phyloP scores from a whole-genome alignment of 1,284 basidiomycete species.

The Cryptococcus sp. region DNA sequence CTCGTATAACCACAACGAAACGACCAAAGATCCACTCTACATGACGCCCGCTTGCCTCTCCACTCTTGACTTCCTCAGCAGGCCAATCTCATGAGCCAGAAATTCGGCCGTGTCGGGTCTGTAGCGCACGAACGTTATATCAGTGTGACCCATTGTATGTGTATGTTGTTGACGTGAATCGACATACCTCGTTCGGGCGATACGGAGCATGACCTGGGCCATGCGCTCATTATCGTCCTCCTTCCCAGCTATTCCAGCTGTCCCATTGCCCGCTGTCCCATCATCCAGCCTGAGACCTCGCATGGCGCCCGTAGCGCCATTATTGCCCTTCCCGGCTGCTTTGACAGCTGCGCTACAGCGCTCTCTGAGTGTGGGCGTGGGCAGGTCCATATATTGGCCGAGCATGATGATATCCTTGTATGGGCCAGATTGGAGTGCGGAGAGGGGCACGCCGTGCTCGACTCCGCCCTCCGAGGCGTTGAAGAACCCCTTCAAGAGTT shows the following conservation, averaged over 20 bases:
- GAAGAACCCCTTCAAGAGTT: slow-evolving; percentile 50
- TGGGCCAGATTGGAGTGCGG: slow-evolving; percentile 35
- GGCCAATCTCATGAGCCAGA: slow-evolving; percentile 34
- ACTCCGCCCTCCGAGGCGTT: slow-evolving; percentile 47
- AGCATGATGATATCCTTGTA: slow-evolving; percentile 52
- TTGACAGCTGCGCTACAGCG: slow-evolving; percentile 45
- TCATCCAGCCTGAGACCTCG: slow-evolving; percentile 18
- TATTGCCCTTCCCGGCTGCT: slow-evolving; percentile 26
- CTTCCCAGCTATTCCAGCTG: background rate
- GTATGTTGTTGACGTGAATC: background rate
- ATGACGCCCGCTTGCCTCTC: slow-evolving; percentile 33
- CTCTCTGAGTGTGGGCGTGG: slow-evolving; percentile 43
- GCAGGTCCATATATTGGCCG: slow-evolving; percentile 52
- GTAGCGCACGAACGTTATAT: background rate
- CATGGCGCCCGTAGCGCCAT: slow-evolving; percentile 15
- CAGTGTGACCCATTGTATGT: background rate
- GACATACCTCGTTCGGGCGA: slow-evolving; percentile 49
- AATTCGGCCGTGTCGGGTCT: slow-evolving; percentile 41
- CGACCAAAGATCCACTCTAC: slow-evolving; percentile 1
- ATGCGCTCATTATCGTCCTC: slow-evolving; percentile 42
- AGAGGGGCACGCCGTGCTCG: slow-evolving; percentile 49
- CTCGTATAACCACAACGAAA: too few relatives aligned
- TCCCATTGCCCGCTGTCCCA: background rate
- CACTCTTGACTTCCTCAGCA: slow-evolving; percentile 31
- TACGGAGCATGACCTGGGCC: slow-evolving; percentile 50